Evolutionary conservation across 2,329 filamentous ascomycete species (phyloP), one percentile per base, ranked within the genome.

Genomic region (Rhynchosporium graminicola): DNA sequence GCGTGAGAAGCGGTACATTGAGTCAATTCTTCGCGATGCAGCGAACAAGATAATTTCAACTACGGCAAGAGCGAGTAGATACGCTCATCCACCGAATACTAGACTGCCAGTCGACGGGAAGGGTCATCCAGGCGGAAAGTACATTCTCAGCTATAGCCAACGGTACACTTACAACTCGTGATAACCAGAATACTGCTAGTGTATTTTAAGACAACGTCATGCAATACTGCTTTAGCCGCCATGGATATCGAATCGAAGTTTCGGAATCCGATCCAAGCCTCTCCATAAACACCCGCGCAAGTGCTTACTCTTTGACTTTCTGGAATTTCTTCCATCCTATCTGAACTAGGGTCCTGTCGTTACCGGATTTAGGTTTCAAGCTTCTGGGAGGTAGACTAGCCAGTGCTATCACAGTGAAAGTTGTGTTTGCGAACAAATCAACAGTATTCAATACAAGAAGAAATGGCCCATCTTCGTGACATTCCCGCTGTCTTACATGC

Each of bases 1-100:
- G n/a, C 4, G 26, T 46, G 43, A 46, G 20, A 46, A 28, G 43
- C 20, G 4, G 43, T 9, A 20, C 43, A 20, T 46, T 46, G n/a
- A 46, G 26, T n/a, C 43, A 46, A 46, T 46, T 46, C 43, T 46
- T 46, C 43, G 20, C 43, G 3, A 46, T 46, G 43, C 43, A 46
- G 26, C 43, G 43, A 46, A 7, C n/a, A 10, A 46, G n/a, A n/a
- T 9, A 46, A 26, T 26, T 46, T 3, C n/a, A 46, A 20, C 43
- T n/a, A 9, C 15, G 20, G 8, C n/a, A 46, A n/a, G 43, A 46
- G 43, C 15, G 43, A 46, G 43, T 46, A 8, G 43, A 46, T 46
- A 46, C 43, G 3, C 43, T 46, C 43, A 46, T 46, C 43, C 20
- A 46, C 10, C 43, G 43, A 20, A 6, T 46, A n/a, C 9, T 46